phyloP scores from a whole-genome alignment of 2,329 filamentous ascomycete genomes.

The Fonsecaea nubica region DNA sequence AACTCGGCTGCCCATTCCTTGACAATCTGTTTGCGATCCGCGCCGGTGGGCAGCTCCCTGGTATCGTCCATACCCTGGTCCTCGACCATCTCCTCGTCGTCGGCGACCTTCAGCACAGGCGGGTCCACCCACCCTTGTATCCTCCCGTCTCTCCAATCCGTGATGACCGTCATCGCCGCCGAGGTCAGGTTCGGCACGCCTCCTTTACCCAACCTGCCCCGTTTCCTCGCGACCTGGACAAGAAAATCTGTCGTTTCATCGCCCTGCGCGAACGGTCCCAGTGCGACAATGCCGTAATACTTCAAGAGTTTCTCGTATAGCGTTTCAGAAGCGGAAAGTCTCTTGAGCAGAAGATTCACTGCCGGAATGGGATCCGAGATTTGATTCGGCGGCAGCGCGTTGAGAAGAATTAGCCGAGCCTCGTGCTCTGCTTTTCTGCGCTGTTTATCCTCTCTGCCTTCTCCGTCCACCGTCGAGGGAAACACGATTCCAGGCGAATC shows the following conservation, averaged over 20 bases:
- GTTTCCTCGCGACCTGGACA: conserved; percentile 91
- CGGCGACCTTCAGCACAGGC: conserved; percentile 68
- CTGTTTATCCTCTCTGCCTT: conserved; percentile 52
- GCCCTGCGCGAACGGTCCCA: conserved; percentile 69
- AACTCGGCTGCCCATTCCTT: conserved; percentile 94
- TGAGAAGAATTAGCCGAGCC: conserved; percentile 84
- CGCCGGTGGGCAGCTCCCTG: conserved; percentile 56
- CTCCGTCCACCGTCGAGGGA: conserved; percentile 65
- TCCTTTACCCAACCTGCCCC: conserved; percentile 84
- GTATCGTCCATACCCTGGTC: conserved; percentile 46
- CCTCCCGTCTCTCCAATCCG: conserved; percentile 94
- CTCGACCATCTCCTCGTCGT: conserved; percentile 46
- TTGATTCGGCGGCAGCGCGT: conserved; percentile 90
- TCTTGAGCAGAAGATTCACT: conserved; percentile 80
- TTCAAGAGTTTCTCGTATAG: conserved; percentile 80
- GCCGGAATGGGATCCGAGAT: conserved; percentile 92
- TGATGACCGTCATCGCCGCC: conserved; percentile 90
- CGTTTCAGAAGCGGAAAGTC: conserved; percentile 74
- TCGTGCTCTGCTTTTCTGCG: conserved; percentile 74
- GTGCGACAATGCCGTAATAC: conserved; percentile 82
- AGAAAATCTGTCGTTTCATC: conserved; percentile 89
- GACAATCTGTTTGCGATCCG: conserved; percentile 83
- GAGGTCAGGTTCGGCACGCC: conserved; percentile 87
- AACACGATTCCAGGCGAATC: conserved; percentile 96
- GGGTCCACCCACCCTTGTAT: conserved; percentile 91